Base-by-base conservation (phyloP, 768 basidiomycete genomes). In the Boletus subparvulus region DNA sequence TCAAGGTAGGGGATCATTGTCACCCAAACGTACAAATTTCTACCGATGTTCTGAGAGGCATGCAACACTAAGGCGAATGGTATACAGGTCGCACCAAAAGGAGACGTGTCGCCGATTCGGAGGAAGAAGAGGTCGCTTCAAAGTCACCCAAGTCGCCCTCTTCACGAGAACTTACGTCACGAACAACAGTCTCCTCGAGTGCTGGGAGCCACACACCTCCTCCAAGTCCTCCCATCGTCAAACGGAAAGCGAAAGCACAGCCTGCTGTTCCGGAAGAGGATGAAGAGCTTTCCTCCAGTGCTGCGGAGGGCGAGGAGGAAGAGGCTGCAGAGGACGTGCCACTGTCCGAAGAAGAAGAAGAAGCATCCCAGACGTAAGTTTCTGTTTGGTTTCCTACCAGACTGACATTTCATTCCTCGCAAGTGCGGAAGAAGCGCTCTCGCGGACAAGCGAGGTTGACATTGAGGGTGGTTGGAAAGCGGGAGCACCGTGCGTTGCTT, bases 381-480 rank as follows among this genome's bases (percentile, higher is more conserved):
- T 50, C 13, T 4, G 13, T 33, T 35, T 13, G 6, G 14, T 32
- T 49, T 43, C n/a, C 39, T 35, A 12, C 21, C 9, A 40, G 24
- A 42, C 47, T 58, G 33, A 58, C 28, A 10, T 32, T 57, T 50
- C 57, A 47, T 35, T 32, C 13, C 37, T 51, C 17, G 8, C 44
- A 54, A 87, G 92, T 72, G 90, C 84, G n/a, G 82, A 90, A 66
- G 83, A 82, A 40, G 87, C 82, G 10, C 69, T 91, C 32, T 79
- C 78, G 21, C 80, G 80, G 61, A 80, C 75, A 45, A 69, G 77
- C 19, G 86, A 91, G 39, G 87, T 92, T n/a, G 90, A 92, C 67
- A 76, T 92, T 28, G 76, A 82, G 50, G 87, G 87, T 19, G 88
- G 88, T 17, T 92, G 95, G 95, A 88, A 91, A 75, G 76, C 76